Base-by-base conservation (phyloP, 192 early-diverging fungal species). In the Gigaspora rosea region DNA sequence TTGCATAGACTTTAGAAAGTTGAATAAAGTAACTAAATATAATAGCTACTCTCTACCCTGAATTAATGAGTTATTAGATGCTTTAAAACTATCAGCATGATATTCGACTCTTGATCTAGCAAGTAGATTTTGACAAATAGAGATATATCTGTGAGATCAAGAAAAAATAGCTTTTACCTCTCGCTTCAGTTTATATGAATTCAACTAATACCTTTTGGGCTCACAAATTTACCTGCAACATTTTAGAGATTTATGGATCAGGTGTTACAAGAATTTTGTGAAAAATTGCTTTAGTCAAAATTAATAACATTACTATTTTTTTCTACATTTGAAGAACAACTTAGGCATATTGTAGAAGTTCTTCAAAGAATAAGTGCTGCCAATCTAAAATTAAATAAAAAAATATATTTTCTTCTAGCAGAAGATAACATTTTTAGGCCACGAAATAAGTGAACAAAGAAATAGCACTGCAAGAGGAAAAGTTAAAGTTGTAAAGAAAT, bases 1-100 rank as follows among this genome's bases (percentile, higher is more conserved):
- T 35, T 80, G 78, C 41, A 56, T 89, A 3, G 86, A 90, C n/a
- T 66, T 90, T 71, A 63, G 84, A n/a, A 78, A 56, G 2, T 68
- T 92, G 12, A 91, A 91, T 69, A 63, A 12, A 15, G 57, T 82
- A 3, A 90, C 86, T 0, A 80, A 78, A 11, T 41, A 79, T 32
- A 82, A 92, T 71, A 77, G 76, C 7, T 88, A 86, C 64, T 86
- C 87, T 9, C 49, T 90, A 12, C 86, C 89, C 1, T 32, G 78
- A 33, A 86, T 90, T n/a, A 78, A 86, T 9, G 82, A 89, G 2
- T 47, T 82, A 2, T 46, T 88, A 8, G 81, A 82, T 22, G 52
- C 62, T 0, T 69, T 86, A 1, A 54, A 75, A 47, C 79, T 78
- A 13, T 36, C 78, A 1, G 3, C 52, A 5, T 22, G 73, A 11